These are phyloP conservation scores for Dryadomyces quercivorus DNA, from an alignment of 2,329 filamentous ascomycete species.

Conservation along the genomic window DNA sequence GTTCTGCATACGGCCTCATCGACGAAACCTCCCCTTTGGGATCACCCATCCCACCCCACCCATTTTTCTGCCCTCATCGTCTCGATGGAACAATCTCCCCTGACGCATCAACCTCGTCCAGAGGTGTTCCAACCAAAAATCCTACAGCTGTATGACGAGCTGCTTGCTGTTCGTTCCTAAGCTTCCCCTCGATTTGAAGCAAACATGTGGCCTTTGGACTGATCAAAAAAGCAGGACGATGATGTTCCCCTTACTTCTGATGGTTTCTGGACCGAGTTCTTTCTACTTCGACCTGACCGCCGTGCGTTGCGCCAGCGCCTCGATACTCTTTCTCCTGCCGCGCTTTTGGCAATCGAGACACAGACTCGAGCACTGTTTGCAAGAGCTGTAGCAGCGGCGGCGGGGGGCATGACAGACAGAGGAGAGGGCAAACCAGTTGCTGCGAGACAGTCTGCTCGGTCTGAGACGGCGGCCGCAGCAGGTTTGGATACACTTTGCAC, in stretches of 20 bases:
- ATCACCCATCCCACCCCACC: background rate
- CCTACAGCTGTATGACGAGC: slow-evolving; percentile 71
- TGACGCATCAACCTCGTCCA: slow-evolving; percentile 84
- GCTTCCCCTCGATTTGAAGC: background rate
- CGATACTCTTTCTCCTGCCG: slow-evolving; percentile 56
- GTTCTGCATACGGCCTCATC: background rate
- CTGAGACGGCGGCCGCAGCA: slow-evolving; percentile 1
- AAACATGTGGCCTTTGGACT: background rate
- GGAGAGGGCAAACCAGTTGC: background rate
- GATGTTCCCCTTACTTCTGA: slow-evolving; percentile 59
- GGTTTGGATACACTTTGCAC: slow-evolving; percentile 65
- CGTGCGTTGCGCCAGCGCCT: slow-evolving; percentile 56
- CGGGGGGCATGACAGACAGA: background rate
- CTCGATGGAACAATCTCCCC: slow-evolving; percentile 53
- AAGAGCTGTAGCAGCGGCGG: slow-evolving; percentile 49
- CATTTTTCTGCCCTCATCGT: background rate
- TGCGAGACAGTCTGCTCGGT: background rate
- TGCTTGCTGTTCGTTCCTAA: slow-evolving; percentile 39
- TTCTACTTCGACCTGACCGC: slow-evolving; percentile 73
- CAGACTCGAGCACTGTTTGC: slow-evolving; percentile 70
- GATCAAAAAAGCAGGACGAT: slow-evolving; percentile 19
- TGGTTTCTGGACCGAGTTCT: slow-evolving; percentile 95
- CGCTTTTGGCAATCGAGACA: slow-evolving; percentile 64
- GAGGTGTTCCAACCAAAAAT: slow-evolving; percentile 92
- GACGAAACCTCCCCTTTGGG: background rate